Conservation (phyloP, 2,329 filamentous ascomycete genomes). For the Alternaria sp. region DNA sequence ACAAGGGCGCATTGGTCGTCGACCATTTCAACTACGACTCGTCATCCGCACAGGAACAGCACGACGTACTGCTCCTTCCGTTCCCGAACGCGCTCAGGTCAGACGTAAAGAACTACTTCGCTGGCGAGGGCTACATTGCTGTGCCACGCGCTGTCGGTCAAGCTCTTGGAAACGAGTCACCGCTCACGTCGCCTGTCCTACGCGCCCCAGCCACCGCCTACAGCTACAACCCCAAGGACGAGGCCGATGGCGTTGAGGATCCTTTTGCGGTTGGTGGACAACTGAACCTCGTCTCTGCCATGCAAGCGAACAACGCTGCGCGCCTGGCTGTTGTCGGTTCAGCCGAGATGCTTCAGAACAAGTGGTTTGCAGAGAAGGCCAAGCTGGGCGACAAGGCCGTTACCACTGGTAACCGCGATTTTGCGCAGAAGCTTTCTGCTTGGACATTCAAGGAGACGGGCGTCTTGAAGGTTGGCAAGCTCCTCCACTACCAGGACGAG, state of each 20-base stretch:
- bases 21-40: constrained; percentile 97
- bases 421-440: constrained; percentile 84
- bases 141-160: constrained; percentile 85
- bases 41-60: constrained; percentile 77
- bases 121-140: constrained; percentile 74
- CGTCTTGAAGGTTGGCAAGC: constrained; percentile 82
- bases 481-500: constrained; percentile 76
- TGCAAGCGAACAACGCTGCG: constrained; percentile 94
- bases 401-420: constrained; percentile 81
- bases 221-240: constrained; percentile 92
- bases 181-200: constrained; percentile 82
- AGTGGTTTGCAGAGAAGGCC: constrained; percentile 87
- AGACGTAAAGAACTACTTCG: constrained; percentile 81
- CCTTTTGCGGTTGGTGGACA: constrained; percentile 86
- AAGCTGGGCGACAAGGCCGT: constrained; percentile 63
- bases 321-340: constrained; percentile 87
- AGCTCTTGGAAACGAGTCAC: constrained; percentile 76
- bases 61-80: constrained; percentile 86
- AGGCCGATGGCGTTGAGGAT: constrained; percentile 76
- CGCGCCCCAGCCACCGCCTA: constrained; percentile 87
- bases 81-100: constrained; percentile 71
- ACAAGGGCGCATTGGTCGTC: constrained; percentile 85
- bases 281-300: constrained; percentile 80
- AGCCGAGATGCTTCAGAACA: constrained; percentile 84
- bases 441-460: constrained; percentile 97